Evolutionary conservation across 768 basidiomycete species (phyloP).

Genomic region (Naganishia randhawae): DNA sequence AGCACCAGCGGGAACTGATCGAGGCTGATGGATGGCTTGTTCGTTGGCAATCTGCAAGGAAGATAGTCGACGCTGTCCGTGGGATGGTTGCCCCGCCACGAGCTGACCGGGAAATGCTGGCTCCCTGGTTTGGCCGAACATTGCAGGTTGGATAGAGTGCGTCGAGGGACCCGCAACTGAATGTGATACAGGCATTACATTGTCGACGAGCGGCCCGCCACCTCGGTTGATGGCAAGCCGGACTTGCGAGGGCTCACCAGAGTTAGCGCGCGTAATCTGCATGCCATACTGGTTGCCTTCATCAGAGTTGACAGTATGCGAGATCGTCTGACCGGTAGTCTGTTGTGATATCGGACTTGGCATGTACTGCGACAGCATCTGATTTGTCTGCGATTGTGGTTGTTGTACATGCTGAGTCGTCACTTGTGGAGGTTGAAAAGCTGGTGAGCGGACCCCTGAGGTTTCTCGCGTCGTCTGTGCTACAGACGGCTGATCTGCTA

Average conservation of each 20-base stretch:
- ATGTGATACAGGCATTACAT: neutral
- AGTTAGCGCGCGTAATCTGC: neutral
- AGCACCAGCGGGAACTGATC: neutral
- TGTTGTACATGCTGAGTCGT: neutral
- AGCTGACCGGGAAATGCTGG: neutral
- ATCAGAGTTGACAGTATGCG: neutral
- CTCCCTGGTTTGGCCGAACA: neutral
- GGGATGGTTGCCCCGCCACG: neutral
- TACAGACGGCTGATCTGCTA: neutral
- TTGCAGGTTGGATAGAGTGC: slow-evolving; percentile 2
- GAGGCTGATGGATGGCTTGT: neutral
- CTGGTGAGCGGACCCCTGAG: neutral
- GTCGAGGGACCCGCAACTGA: too few relatives aligned
- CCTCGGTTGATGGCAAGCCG: neutral
- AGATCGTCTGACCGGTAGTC: neutral
- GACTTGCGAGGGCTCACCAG: neutral
- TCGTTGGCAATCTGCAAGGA: neutral
- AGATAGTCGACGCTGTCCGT: neutral
- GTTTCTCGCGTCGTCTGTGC: neutral
- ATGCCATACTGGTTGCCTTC: neutral
- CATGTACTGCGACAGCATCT: neutral
- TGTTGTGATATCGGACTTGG: neutral
- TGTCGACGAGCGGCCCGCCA: neutral
- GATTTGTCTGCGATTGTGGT: neutral
- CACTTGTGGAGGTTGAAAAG: neutral